Evolutionary conservation across 73 alveolate species (phyloP).

Genomic region (Paraurostyla sp.): DNA sequence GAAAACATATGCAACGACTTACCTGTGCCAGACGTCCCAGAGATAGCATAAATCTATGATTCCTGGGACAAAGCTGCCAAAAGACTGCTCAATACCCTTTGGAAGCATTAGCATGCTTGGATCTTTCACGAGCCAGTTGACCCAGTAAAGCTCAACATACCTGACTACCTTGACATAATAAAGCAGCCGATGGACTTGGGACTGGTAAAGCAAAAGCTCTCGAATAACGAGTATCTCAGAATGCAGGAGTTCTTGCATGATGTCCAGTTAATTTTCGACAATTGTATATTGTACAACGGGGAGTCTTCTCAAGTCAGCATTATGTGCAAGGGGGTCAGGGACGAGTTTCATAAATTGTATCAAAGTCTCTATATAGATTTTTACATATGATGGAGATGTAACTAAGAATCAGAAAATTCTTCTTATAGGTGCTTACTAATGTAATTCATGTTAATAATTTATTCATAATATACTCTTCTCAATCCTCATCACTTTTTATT

Average conservation of each 20-base stretch:
- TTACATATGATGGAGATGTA: conserved; percentile 22
- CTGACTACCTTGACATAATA: conserved; percentile 91
- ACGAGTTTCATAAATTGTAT: conserved; percentile 62
- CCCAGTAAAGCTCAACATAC: conserved; percentile 85
- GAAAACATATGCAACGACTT: conserved; percentile 47
- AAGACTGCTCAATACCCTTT: conserved; percentile 83
- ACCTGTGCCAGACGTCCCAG: conserved; percentile 74
- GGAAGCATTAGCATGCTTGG: conserved; percentile 92
- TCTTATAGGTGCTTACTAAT: not conserved
- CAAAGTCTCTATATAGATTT: conserved; percentile 56
- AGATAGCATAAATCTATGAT: conserved; percentile 76
- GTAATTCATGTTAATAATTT: no score
- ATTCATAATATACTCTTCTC: no score
- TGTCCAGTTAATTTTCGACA: conserved; percentile 73
- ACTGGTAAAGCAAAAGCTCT: conserved; percentile 88
- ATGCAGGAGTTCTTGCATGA: conserved; percentile 74
- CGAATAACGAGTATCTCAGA: conserved; percentile 37
- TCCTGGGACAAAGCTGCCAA: conserved; percentile 93
- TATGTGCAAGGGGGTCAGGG: conserved; percentile 39
- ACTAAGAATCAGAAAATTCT: no score
- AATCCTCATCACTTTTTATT: no score
- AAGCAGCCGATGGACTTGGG: conserved; percentile 98
- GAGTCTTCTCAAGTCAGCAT: conserved; percentile 40
- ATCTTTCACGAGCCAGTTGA: conserved; percentile 97
- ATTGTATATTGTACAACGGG: conserved; percentile 79